Evolutionary conservation across 1,139 yeast species (phyloP).

Genomic region (Lipomyces yarrowii): DNA sequence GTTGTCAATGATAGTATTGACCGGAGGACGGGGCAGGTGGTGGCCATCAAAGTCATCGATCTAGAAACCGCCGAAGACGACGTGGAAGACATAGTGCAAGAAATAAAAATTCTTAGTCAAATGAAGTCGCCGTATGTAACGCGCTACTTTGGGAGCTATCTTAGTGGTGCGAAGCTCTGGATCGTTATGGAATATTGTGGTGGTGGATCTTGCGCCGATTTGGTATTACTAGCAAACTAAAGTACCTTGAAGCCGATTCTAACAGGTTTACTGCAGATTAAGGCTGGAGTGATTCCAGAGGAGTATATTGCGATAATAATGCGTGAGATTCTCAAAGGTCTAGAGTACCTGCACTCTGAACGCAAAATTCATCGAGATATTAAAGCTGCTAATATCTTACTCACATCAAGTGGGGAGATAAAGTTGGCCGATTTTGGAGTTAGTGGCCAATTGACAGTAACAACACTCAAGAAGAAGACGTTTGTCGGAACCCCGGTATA

Average conservation of each 20-base stretch:
- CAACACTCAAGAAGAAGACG: constrained; percentile 62
- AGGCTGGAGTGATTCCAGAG: constrained; percentile 58
- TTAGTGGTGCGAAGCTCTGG: constrained; percentile 70
- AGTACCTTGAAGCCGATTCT: not conserved
- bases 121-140: constrained; percentile 68
- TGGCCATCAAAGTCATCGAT: constrained; percentile 80
- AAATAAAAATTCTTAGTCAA: constrained; percentile 69
- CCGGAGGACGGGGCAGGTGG: constrained; percentile 45
- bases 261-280: constrained; percentile 40
- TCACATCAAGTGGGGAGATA: constrained; percentile 63
- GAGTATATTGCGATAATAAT: constrained; percentile 60
- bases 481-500: constrained; percentile 77
- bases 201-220: constrained; percentile 85
- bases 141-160: constrained; percentile 61
- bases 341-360: constrained; percentile 70
- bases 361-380: constrained; percentile 82
- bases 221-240: constrained; percentile 38
- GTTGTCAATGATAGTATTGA: constrained; percentile 34
- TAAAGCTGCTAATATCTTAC: constrained; percentile 77
- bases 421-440: constrained; percentile 89
- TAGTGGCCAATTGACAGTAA: constrained; percentile 72
- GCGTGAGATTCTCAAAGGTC: constrained; percentile 62
- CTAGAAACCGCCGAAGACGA: constrained; percentile 77
- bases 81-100: constrained; percentile 67
- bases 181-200: constrained; percentile 93